Base-by-base conservation (phyloP, 1,284 basidiomycete species). In the Clitocybe nebularis region DNA sequence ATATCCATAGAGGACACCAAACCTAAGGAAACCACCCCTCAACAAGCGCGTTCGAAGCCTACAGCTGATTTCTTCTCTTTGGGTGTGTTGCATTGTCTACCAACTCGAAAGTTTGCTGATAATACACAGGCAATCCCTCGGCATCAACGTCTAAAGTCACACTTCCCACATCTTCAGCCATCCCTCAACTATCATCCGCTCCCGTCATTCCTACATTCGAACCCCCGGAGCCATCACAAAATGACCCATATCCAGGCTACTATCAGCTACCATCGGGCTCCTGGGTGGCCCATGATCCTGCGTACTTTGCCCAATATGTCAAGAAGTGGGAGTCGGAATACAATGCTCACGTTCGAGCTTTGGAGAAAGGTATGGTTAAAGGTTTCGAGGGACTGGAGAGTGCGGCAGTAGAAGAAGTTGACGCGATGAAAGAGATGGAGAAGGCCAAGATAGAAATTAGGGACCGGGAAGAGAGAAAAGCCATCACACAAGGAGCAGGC, bases 191-290 rank as follows among this genome's bases (percentile, higher is more conserved):
- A n/a, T 83, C 82, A 5, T 78, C 87, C 21, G 86, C 87, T 0
- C 86, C 87, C 4, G 62, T 63, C 17, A 60, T 90, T 5, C 74
- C 82, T 10, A 81, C 83, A 38, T 92, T 84, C 55, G 69, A 77
- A 26, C 81, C 85, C 0, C 90, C 89, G 0, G 77, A 81, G 41
- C 91, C 91, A 0, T 84, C 80, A 3, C 71, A 78, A 0, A 67
- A 71, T 14, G 91, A 93, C 58, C 77, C 79, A 13, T 92, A 93
- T 61, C 91, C 91, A 1, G 91, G 91, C 2, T 94, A 93, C 66
- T 93, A 94, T 61, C 80, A 84, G 48, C 74, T 87, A 19, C 89
- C 89, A 0, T 84, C 84, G 1, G 89, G 90, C 7, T 58, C 72
- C 37, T 93, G 90, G 84, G 82, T 79, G 17, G 80, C 84, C 0